Conservation (phyloP, 208 protist species). For the Leishmania lainsoni region DNA sequence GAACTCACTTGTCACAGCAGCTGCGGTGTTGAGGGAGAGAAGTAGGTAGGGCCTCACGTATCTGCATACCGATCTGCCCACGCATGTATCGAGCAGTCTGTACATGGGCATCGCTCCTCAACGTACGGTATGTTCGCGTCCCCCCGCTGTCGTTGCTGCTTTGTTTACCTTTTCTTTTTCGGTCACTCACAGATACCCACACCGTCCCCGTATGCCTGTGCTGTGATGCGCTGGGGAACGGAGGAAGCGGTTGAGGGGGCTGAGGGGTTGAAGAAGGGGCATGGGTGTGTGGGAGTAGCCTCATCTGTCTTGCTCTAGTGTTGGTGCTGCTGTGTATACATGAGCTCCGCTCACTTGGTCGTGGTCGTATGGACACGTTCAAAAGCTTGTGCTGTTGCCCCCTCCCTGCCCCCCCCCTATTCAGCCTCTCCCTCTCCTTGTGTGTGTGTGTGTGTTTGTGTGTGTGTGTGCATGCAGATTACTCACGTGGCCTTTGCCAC, state of each 20-base stretch:
- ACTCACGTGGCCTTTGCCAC: too few relatives aligned
- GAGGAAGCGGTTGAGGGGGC: not conserved
- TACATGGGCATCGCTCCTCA: not conserved
- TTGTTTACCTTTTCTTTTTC: too few relatives aligned
- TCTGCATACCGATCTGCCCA: not conserved
- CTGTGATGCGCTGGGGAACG: not conserved
- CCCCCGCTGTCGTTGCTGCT: not conserved
- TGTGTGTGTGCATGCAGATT: not conserved
- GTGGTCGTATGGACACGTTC: not conserved
- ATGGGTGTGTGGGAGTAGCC: too few relatives aligned
- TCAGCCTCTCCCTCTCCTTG: not conserved
- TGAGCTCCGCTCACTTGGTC: not conserved
- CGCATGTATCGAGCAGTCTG: not conserved
- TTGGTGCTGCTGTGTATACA: not conserved
- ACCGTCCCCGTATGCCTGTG: not conserved
- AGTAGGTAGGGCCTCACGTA: not conserved
- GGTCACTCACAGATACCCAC: not conserved
- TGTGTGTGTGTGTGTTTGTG: not conserved
- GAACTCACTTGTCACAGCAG: not conserved
- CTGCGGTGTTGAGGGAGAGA: not conserved
- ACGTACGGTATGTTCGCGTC: not conserved
- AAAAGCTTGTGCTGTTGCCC: not conserved
- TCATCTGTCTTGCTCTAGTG: not conserved
- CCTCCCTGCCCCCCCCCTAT: not conserved
- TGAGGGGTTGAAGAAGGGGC: not conserved